Percentiles rank a stretch among this genome's conserved stretches.
phyloP scores from a whole-genome alignment of 768 basidiomycete genomes.

The Tricholoma flavovirens region DNA sequence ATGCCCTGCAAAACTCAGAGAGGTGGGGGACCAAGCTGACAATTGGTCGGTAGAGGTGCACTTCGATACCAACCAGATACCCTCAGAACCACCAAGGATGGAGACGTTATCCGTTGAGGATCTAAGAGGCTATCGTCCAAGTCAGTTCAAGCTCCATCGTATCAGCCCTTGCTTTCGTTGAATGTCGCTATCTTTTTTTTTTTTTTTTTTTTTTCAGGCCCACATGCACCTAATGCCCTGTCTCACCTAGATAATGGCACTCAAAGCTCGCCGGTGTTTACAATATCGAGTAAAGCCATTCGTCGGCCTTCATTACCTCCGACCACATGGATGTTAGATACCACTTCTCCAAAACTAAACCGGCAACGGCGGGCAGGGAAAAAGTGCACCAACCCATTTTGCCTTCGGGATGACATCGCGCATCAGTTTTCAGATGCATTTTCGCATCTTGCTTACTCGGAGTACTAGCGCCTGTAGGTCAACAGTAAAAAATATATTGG shows the following conservation, averaged over 20 bases:
- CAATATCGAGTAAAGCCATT: background rate
- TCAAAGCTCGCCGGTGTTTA: background rate
- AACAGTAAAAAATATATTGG: too few relatives aligned
- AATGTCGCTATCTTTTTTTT: background rate
- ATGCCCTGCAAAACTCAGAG: constrained; percentile 5
- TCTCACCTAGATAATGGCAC: background rate
- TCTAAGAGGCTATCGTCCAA: background rate
- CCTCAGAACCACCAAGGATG: background rate
- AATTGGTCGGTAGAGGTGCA: constrained; percentile 3
- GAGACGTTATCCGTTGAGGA: background rate
- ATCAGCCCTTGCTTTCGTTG: background rate
- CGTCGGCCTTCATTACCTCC: background rate
- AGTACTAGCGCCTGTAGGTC: too few relatives aligned
- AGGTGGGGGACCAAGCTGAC: background rate
- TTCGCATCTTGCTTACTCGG: too few relatives aligned
- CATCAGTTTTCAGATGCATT: too few relatives aligned
- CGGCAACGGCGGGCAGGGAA: too few relatives aligned
- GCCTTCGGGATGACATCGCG: background rate
- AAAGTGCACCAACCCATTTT: background rate
- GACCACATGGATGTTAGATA: background rate
- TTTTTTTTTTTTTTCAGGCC: too few relatives aligned
- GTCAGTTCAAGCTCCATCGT: background rate
- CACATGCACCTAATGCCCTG: background rate
- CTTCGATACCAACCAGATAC: background rate
- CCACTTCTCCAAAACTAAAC: background rate